These are phyloP conservation scores for Aciculosporium take DNA, from an alignment of 2,329 filamentous ascomycete species.

Conservation along the genomic window DNA sequence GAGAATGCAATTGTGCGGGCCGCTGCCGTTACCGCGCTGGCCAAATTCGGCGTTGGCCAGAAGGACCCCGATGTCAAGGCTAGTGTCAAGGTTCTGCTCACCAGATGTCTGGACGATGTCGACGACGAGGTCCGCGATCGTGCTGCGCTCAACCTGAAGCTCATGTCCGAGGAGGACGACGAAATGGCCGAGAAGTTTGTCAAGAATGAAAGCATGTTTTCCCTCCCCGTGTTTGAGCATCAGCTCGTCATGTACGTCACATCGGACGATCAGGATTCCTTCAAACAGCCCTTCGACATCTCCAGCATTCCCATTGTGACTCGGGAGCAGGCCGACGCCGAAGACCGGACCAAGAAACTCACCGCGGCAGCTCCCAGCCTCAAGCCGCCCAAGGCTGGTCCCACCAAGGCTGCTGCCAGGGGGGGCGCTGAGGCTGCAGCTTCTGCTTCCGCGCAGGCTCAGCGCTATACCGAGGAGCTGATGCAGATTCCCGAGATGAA, in stretches of 20 bases:
- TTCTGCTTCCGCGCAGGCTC: conserved; percentile 63
- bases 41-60: conserved; percentile 94
- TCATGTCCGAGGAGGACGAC: conserved; percentile 88
- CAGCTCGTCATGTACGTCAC: conserved; percentile 97
- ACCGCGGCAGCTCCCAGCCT: conserved; percentile 83
- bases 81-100: conserved; percentile 83
- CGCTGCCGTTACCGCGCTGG: conserved; percentile 84
- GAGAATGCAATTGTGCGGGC: conserved; percentile 95
- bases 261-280: conserved; percentile 74
- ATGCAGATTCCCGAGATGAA: conserved; percentile 82
- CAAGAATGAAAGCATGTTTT: conserved; percentile 94
- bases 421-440: conserved; percentile 61
- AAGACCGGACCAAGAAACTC: conserved; percentile 94
- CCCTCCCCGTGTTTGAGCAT: conserved; percentile 86
- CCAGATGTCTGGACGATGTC: conserved; percentile 85
- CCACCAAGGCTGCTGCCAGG: conserved; percentile 54
- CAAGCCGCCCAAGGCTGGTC: conserved; percentile 75
- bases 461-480: conserved; percentile 80
- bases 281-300: conserved; percentile 78
- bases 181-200: conserved; percentile 77
- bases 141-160: conserved; percentile 76
- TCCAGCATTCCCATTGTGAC: conserved; percentile 84
- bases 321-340: conserved; percentile 87
- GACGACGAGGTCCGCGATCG: conserved; percentile 96
- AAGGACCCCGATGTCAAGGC: conserved; percentile 94